phyloP scores from a whole-genome alignment of 352 stramenopile genomes.

The Saprolegnia diclina region DNA sequence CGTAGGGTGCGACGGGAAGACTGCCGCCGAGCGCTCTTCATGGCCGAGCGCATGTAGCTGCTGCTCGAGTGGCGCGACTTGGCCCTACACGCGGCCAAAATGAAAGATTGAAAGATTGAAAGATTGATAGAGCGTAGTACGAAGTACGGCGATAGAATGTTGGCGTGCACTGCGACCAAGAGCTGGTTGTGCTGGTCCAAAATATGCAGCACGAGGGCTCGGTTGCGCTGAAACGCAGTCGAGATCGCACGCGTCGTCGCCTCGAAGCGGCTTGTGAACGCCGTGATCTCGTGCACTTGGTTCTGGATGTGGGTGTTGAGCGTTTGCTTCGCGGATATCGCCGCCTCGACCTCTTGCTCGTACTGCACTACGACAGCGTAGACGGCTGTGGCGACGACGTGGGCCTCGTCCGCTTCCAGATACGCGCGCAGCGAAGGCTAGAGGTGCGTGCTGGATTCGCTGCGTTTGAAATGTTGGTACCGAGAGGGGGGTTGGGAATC shows the following conservation, averaged over 20 bases:
- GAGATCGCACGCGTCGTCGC: background rate
- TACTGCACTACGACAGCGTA: background rate
- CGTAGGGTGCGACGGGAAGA: background rate
- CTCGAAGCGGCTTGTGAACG: background rate
- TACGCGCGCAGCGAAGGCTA: background rate
- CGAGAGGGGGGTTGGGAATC: background rate
- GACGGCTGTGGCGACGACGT: background rate
- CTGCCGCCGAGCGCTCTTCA: background rate
- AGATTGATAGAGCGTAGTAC: background rate
- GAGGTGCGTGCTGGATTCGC: background rate
- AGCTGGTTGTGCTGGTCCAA: conserved; percentile 24
- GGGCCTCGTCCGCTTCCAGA: background rate
- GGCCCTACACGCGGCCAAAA: background rate
- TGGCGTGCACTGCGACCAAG: conserved; percentile 1
- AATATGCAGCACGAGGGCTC: conserved; percentile 14
- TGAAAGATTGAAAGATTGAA: background rate
- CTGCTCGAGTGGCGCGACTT: background rate
- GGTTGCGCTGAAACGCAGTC: conserved; percentile 15
- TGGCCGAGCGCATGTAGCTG: background rate
- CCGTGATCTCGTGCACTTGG: background rate
- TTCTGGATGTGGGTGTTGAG: background rate
- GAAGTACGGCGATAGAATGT: conserved; percentile 10
- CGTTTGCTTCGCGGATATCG: background rate
- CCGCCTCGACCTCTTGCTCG: background rate
- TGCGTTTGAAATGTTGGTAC: background rate